These are phyloP conservation scores for Fusarium mangiferae DNA, from an alignment of 2,329 filamentous ascomycete genomes.

Conservation along the genomic window DNA sequence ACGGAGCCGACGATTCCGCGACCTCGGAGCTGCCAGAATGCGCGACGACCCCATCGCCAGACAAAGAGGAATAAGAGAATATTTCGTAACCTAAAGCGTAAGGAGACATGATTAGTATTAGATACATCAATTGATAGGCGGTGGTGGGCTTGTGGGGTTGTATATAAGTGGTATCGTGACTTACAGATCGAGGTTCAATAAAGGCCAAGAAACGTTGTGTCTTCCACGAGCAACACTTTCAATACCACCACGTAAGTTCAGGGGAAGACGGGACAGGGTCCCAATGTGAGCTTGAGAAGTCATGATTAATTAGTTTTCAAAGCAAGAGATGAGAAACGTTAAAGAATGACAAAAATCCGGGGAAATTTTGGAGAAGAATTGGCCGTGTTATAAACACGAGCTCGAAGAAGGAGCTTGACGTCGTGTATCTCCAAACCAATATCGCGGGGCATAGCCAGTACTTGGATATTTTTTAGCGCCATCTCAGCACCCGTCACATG, in stretches of 20 bases:
- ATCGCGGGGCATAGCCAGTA: constrained; percentile 45
- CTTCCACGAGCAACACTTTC: constrained; percentile 67
- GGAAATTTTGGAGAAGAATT: constrained; percentile 2
- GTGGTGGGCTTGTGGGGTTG: constrained; percentile 1
- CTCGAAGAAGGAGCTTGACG: constrained; percentile 29
- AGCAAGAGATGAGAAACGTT: background rate
- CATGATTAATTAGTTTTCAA: constrained; percentile 3
- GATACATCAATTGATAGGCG: background rate
- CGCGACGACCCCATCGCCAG: constrained; percentile 81
- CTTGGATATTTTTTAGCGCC: constrained; percentile 48
- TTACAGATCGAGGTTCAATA: constrained; percentile 76
- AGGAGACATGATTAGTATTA: background rate
- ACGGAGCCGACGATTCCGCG: constrained; percentile 86
- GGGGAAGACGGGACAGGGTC: constrained; percentile 75
- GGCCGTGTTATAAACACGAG: constrained; percentile 19
- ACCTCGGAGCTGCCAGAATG: constrained; percentile 86
- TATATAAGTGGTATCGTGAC: constrained; percentile 46
- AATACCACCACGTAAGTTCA: constrained; percentile 76
- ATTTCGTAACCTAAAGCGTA: constrained; percentile 75
- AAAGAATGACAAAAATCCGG: constrained; percentile 9
- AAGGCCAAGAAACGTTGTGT: constrained; percentile 64
- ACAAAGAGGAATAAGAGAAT: constrained; percentile 90
- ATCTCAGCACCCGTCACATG: constrained; percentile 41
- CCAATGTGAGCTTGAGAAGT: constrained; percentile 59
- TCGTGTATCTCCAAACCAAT: constrained; percentile 22